Evolutionary conservation across 129 eudicot species (phyloP).

Genomic region (carrot (Daucus carota)): DNA sequence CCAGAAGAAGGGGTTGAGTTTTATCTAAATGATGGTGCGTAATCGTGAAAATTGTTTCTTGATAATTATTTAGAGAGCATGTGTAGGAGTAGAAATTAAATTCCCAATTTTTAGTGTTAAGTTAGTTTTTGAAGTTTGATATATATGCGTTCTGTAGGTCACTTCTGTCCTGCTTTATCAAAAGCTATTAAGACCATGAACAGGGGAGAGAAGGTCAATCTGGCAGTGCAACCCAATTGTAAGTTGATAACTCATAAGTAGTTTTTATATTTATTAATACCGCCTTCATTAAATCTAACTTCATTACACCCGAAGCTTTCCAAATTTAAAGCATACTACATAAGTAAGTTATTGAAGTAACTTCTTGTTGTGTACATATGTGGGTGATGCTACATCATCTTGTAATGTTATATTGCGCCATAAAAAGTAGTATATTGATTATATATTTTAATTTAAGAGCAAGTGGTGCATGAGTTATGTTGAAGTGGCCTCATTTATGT

Average conservation of each 20-base stretch:
- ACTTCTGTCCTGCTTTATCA: conserved; percentile 53
- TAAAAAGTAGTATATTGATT: not conserved
- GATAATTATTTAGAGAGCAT: not conserved
- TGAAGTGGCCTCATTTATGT: not conserved
- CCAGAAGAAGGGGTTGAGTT: conserved; percentile 55
- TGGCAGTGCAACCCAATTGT: conserved; percentile 63
- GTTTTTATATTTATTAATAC: not conserved
- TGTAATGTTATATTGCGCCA: not conserved
- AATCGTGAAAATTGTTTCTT: conserved; percentile 4
- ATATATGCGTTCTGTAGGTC: conserved; percentile 33
- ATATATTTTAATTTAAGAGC: not conserved
- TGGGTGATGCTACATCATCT: not conserved
- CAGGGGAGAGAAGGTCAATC: conserved; percentile 50
- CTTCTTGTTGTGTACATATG: not conserved
- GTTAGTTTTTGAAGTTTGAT: not conserved
- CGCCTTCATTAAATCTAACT: not conserved
- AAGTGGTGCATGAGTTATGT: not conserved
- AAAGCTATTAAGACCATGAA: conserved; percentile 72
- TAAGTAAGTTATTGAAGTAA: not conserved
- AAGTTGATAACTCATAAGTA: conserved; percentile 10
- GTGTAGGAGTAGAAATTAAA: not conserved
- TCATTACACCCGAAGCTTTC: not conserved
- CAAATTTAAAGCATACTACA: not conserved
- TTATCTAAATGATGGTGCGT: conserved; percentile 56
- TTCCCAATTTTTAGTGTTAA: not conserved